Percentiles rank a stretch among this genome's conserved stretches.
These are phyloP conservation scores for Dichotomopilus funicola DNA, from an alignment of 2,329 filamentous ascomycete species.

Conservation along the genomic window DNA sequence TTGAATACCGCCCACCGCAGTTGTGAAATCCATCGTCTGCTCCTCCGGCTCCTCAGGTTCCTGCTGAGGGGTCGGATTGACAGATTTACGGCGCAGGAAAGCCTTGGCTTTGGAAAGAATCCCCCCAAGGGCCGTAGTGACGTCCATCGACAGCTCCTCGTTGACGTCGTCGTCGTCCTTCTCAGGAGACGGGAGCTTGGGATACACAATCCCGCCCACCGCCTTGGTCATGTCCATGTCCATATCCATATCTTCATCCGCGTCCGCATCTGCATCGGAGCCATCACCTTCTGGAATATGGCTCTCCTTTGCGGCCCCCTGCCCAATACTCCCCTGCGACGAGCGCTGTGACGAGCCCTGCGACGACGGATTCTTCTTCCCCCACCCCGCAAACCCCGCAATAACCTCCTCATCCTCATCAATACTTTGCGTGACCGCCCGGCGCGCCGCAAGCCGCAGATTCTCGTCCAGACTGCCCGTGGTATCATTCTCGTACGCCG, in stretches of 20 bases:
- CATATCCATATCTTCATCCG: constrained; percentile 44
- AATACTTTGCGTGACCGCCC: constrained; percentile 67
- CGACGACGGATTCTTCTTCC: constrained; percentile 42
- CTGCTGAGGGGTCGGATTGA: constrained; percentile 19
- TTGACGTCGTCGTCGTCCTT: constrained; percentile 33
- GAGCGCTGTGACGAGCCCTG: no score
- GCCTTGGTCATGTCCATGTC: constrained; percentile 57
- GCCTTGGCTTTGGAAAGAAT: constrained; percentile 53
- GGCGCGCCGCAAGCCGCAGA: constrained; percentile 65
- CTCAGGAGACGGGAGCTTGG: constrained; percentile 12
- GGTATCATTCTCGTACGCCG: constrained; percentile 53
- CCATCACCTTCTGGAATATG: constrained; percentile 26
- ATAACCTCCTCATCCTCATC: constrained; percentile 65
- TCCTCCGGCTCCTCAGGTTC: constrained; percentile 43
- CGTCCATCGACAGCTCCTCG: constrained; percentile 87
- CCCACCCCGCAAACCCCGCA: constrained; percentile 68
- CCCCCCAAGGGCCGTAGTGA: constrained; percentile 73
- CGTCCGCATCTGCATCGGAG: constrained; percentile 45
- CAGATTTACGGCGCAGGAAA: constrained; percentile 23
- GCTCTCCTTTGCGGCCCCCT: neutral
- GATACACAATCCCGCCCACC: constrained; percentile 37
- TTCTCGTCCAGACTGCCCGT: constrained; percentile 71
- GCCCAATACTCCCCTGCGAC: constrained; percentile 10
- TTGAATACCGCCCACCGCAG: constrained; percentile 65
- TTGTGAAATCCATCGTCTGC: constrained; percentile 81